These are phyloP conservation scores for Bretziella fagacearum DNA, from an alignment of 2,329 filamentous ascomycete genomes.

Conservation along the genomic window DNA sequence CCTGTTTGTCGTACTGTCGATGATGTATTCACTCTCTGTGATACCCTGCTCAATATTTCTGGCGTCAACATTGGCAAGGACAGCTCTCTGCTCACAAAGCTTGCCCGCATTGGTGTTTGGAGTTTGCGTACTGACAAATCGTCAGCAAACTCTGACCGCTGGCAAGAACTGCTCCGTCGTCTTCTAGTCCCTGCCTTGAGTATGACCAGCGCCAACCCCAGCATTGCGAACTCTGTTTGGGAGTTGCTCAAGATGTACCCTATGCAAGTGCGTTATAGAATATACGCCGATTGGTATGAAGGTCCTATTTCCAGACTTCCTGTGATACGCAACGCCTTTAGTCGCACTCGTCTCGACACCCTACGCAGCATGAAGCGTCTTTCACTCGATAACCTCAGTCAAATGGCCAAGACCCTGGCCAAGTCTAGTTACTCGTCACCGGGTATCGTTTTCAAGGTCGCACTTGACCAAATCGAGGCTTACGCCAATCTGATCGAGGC, in stretches of 20 bases:
- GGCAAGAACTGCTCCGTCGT: conserved; percentile 70
- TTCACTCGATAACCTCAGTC: conserved; percentile 67
- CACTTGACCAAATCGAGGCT: conserved; percentile 76
- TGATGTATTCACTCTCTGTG: conserved; percentile 75
- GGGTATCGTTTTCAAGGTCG: conserved; percentile 77
- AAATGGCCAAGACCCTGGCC: conserved; percentile 74
- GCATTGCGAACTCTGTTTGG: conserved; percentile 73
- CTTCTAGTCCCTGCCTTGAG: conserved; percentile 79
- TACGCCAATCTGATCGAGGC: conserved; percentile 92
- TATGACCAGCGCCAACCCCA: conserved; percentile 68
- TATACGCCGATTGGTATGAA: conserved; percentile 88
- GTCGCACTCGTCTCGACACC: conserved; percentile 60
- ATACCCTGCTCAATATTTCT: conserved; percentile 67
- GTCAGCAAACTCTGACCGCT: conserved; percentile 52
- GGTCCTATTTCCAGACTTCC: conserved; percentile 61
- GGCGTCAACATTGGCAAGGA: conserved; percentile 85
- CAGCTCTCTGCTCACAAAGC: conserved; percentile 55
- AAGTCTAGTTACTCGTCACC: conserved; percentile 88
- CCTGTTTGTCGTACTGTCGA: conserved; percentile 81
- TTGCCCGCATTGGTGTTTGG: conserved; percentile 69
- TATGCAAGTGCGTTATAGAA: conserved; percentile 58
- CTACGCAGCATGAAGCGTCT: conserved; percentile 76
- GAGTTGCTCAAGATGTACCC: conserved; percentile 66
- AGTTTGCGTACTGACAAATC: conserved; percentile 57
- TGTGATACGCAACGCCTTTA: conserved; percentile 63